These are phyloP conservation scores for Cymodocea nodosa DNA, from an alignment of 116 monocot genomes.

Conservation along the genomic window DNA sequence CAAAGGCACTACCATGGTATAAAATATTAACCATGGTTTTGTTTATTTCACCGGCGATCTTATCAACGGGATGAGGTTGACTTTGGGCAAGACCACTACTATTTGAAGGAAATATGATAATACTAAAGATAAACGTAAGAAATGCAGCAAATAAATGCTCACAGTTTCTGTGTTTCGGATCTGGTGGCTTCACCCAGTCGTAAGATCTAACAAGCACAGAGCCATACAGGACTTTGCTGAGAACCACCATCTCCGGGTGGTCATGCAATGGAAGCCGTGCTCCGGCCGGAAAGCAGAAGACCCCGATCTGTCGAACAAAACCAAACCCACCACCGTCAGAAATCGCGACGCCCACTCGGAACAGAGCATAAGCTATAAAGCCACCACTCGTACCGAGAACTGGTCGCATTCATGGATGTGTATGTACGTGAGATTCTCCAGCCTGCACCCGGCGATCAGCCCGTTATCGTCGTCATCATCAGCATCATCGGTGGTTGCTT, in stretches of 20 bases:
- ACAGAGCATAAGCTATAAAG: no score
- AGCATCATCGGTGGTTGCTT: no score
- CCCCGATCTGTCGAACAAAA: constrained; percentile 21
- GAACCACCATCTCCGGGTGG: constrained; percentile 37
- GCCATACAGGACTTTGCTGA: constrained; percentile 36
- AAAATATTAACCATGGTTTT: no score
- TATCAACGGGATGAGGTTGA: no score
- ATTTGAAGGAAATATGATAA: no score
- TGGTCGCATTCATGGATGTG: constrained; percentile 34
- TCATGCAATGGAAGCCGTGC: constrained; percentile 33
- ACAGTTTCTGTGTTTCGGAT: constrained; percentile 3
- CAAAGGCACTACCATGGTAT: no score
- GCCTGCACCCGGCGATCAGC: not conserved
- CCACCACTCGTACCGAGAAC: constrained; percentile 28
- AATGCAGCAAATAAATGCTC: not conserved
- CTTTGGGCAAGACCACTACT: no score
- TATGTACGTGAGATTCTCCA: constrained; percentile 30
- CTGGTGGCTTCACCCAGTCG: constrained; percentile 17
- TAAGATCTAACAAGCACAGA: constrained; percentile 17
- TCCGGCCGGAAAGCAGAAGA: constrained; percentile 49
- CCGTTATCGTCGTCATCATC: constrained; percentile 6
- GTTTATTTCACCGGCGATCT: no score
- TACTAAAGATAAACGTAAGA: not conserved
- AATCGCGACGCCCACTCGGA: no score
- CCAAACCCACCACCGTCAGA: no score